A percentile compares a stretch with the other conserved stretches of the same genome.
Evolutionary conservation across 1,284 basidiomycete species (phyloP).

Genomic region (Fomitopsis schrenkii): DNA sequence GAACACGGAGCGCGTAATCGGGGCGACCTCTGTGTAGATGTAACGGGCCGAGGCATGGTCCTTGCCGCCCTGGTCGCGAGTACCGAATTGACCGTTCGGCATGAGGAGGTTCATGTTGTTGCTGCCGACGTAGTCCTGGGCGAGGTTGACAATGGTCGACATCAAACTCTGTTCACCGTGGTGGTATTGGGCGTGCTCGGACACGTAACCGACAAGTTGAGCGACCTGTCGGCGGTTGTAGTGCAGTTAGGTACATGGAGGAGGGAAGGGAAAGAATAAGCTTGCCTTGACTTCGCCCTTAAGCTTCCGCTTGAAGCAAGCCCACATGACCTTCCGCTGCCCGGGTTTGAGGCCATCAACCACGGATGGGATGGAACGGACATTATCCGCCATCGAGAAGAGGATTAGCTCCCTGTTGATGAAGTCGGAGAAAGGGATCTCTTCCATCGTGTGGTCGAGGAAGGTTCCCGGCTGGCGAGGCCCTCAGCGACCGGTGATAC

Average conservation of each 20-base stretch:
- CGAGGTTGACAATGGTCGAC: conserved; percentile 90
- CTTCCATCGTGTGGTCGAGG: conserved; percentile 85
- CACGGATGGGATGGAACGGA: conserved; percentile 92
- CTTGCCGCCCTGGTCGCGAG: conserved; percentile 86
- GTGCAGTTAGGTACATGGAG: not conserved
- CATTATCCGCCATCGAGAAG: conserved; percentile 99
- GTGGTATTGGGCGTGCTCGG: conserved; percentile 94
- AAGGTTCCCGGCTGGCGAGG: conserved; percentile 84
- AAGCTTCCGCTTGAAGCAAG: conserved; percentile 92
- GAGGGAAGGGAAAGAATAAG: not conserved
- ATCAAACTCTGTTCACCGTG: conserved; percentile 91
- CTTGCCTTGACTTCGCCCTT: conserved; percentile 87
- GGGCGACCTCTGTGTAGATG: conserved; percentile 85
- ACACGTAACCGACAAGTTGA: conserved; percentile 93
- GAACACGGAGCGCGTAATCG: conserved; percentile 80
- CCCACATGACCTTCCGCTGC: conserved; percentile 96
- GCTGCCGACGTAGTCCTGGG: conserved; percentile 93
- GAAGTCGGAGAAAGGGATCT: conserved; percentile 91
- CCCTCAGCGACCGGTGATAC: not conserved
- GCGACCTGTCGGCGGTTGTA: conserved; percentile 59
- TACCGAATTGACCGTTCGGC: conserved; percentile 97
- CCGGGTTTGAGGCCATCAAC: conserved; percentile 98
- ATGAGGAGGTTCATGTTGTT: conserved; percentile 93
- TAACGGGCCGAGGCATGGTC: conserved; percentile 97
- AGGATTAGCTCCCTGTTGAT: conserved; percentile 98